These are phyloP conservation scores for Shiraia bambusicola DNA, from an alignment of 2,329 filamentous ascomycete species.

Conservation along the genomic window DNA sequence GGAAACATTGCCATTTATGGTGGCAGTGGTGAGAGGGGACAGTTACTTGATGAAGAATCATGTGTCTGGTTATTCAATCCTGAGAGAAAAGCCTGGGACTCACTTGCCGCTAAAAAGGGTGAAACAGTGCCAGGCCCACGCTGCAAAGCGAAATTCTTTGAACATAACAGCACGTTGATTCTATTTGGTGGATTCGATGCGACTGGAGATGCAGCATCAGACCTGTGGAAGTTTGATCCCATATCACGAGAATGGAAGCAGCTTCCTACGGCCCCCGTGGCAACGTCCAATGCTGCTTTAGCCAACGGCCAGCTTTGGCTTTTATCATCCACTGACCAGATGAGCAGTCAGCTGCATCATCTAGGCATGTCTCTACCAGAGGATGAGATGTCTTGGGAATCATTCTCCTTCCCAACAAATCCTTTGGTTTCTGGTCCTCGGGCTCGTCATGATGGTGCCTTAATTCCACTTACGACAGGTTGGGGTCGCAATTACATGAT, in stretches of 20 bases:
- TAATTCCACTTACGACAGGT: constrained; percentile 47
- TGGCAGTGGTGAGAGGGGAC: constrained; percentile 35
- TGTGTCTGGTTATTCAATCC: constrained; percentile 47
- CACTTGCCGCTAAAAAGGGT: constrained; percentile 16
- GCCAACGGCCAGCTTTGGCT: constrained; percentile 44
- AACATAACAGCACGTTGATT: constrained; percentile 20
- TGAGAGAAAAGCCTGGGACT: constrained; percentile 30
- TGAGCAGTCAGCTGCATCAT: constrained; percentile 35
- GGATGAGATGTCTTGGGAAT: constrained; percentile 40
- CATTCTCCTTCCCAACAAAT: constrained; percentile 46
- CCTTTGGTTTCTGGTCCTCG: constrained; percentile 47
- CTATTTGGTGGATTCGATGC: constrained; percentile 32
- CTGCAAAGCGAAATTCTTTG: constrained; percentile 22
- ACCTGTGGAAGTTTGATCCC: constrained; percentile 30
- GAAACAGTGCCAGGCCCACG: constrained; percentile 24
- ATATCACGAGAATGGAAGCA: constrained; percentile 25
- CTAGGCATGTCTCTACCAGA: constrained; percentile 21
- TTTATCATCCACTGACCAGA: constrained; percentile 39
- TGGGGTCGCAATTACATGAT: constrained; percentile 49
- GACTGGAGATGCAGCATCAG: constrained; percentile 25
- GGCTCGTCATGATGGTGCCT: constrained; percentile 41
- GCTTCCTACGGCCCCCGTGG: constrained; percentile 28
- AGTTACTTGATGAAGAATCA: constrained; percentile 39
- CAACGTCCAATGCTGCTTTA: constrained; percentile 41
- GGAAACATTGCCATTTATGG: constrained; percentile 45